Evolutionary conservation across 1,139 yeast species (phyloP), one percentile per base, ranked within the genome.

Genomic region (Debaryomyces sp.): DNA sequence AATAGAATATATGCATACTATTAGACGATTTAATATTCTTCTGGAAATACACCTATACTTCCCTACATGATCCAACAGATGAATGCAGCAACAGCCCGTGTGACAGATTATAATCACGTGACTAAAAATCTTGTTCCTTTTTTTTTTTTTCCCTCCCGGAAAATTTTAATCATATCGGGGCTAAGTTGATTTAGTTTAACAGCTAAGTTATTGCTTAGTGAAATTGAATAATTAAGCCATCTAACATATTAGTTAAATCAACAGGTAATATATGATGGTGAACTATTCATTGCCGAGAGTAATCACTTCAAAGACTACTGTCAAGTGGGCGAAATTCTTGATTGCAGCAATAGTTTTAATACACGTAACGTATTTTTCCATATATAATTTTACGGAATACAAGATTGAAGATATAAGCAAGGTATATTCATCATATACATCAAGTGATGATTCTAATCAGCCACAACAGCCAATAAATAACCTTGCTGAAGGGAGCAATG

Each of bases 381-480:
- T 41, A 10, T 30, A 41, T 29, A 36, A 41, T 30, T 30, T 41
- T 21, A 41, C 43, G 17, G 43, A 41, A n/a, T 41, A 41, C n/a
- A 41, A 41, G 8, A 29, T 41, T 21, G 43, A 41, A 23, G 35
- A 41, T 32, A 29, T 41, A 1, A 41, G 36, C 23, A 17, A 22
- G 32, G 6, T 41, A 4, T 41, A 41, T 23, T 30, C 36, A 1
- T 30, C 43, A 6, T 42, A 42, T 15, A 24, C 39, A 24, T 32
- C 44, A 2, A 13, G 18, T 15, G 52, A 52, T 24, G 54, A 50
- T 15, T 29, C 43, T 3, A 39, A 21, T 13, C 50, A 41, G 7
- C 48, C 50, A 18, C 48, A 41, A 18, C 52, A 49, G 27, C 48
- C 50, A 6, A 24, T 41, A 17, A 41, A 36, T 17, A 44, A 41